Evolutionary conservation across 2,329 filamentous ascomycete genomes (phyloP).

Genomic region (Fusarium nanum): DNA sequence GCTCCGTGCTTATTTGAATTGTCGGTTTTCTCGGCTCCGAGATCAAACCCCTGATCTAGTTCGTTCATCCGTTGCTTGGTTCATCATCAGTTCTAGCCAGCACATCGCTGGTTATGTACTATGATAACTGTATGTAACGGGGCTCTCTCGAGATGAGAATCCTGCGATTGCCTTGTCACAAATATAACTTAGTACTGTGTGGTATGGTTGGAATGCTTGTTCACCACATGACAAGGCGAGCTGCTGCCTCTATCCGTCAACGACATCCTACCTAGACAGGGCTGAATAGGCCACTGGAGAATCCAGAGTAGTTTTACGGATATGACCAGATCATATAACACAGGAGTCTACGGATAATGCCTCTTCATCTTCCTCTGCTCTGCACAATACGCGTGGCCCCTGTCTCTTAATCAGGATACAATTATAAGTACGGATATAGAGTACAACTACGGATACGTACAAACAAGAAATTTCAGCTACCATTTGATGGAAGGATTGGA

Average conservation of each 20-base stretch:
- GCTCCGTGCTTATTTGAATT: slow-evolving; percentile 26
- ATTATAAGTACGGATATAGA: background rate
- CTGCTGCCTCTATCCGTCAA: slow-evolving; percentile 18
- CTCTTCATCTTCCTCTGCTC: background rate
- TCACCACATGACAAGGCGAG: slow-evolving; percentile 2
- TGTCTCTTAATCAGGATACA: background rate
- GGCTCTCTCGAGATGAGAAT: background rate
- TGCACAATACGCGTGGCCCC: background rate
- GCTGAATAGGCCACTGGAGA: slow-evolving; percentile 32
- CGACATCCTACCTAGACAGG: slow-evolving; percentile 34
- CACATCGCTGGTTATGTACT: slow-evolving; percentile 1
- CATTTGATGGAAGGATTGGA: background rate
- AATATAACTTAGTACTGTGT: slow-evolving; percentile 9
- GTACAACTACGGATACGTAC: background rate
- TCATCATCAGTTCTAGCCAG: slow-evolving; percentile 7
- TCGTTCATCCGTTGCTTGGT: slow-evolving; percentile 6
- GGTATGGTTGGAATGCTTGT: slow-evolving; percentile 22
- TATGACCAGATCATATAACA: background rate
- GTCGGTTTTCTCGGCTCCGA: slow-evolving; percentile 44
- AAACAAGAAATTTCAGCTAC: background rate
- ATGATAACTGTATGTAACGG: background rate
- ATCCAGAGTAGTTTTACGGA: background rate
- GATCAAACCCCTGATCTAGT: background rate
- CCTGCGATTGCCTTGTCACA: slow-evolving; percentile 9
- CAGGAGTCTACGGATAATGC: background rate